phyloP scores from a whole-genome alignment of 2,329 filamentous ascomycete genomes.

The Colletotrichum lini region DNA sequence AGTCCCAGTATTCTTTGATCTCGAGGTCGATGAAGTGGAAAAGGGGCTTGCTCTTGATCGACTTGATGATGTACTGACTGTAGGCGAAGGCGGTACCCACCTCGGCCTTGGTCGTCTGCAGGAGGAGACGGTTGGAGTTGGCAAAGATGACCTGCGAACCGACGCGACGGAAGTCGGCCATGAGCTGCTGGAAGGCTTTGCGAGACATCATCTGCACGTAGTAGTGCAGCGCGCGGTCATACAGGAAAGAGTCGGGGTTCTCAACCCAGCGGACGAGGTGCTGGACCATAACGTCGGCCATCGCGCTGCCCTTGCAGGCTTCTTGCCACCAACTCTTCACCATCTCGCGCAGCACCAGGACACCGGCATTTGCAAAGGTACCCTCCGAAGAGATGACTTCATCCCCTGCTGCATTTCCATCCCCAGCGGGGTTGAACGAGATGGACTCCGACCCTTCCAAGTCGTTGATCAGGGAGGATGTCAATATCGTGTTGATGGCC shows the following conservation, averaged over 20 bases:
- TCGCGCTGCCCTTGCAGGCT: slow-evolving; percentile 88
- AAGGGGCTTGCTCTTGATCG: slow-evolving; percentile 92
- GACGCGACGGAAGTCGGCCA: slow-evolving; percentile 95
- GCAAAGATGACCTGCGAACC: slow-evolving; percentile 98
- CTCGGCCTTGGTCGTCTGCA: slow-evolving; percentile 97
- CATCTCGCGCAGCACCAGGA: slow-evolving; percentile 95
- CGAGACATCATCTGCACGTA: slow-evolving; percentile 99
- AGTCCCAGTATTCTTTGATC: slow-evolving; percentile 99
- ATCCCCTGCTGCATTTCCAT: slow-evolving; percentile 73
- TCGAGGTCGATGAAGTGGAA: slow-evolving; percentile 98
- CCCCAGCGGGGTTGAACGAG: slow-evolving; percentile 83
- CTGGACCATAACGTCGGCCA: slow-evolving; percentile 98
- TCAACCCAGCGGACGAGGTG: slow-evolving; percentile 98
- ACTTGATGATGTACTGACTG: slow-evolving; percentile 97
- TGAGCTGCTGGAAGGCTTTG: slow-evolving; percentile 96
- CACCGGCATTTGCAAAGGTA: slow-evolving; percentile 92
- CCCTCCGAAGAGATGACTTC: slow-evolving; percentile 64
- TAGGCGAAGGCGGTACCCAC: slow-evolving; percentile 98
- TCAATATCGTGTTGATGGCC: slow-evolving; percentile 97
- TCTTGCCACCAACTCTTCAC: slow-evolving; percentile 99
- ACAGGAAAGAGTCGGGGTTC: slow-evolving; percentile 92
- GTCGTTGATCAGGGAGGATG: slow-evolving; percentile 96
- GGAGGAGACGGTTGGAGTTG: slow-evolving; percentile 86
- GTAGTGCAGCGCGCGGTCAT: slow-evolving; percentile 93
- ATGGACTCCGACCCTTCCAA: slow-evolving; percentile 91